A percentile compares a stretch with the other conserved stretches of the same genome.
These are phyloP conservation scores for Arctium lappa DNA, from an alignment of 129 eudicot species.

Conservation along the genomic window DNA sequence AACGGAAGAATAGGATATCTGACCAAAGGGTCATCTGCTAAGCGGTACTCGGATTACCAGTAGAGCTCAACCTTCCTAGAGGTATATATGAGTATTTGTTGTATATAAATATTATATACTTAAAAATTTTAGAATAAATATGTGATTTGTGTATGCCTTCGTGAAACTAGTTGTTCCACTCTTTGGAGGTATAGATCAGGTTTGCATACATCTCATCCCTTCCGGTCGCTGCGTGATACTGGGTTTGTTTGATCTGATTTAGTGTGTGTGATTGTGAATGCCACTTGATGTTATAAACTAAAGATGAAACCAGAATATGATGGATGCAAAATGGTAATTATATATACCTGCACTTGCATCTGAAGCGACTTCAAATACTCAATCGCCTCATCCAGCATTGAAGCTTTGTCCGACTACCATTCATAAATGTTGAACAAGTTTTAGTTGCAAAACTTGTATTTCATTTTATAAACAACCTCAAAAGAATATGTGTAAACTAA, in stretches of 20 bases:
- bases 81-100: too few species aligned
- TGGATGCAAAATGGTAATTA: not conserved
- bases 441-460: not conserved
- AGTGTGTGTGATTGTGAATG: not conserved
- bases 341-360: slow-evolving; percentile 72
- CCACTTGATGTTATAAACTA: not conserved
- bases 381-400: slow-evolving; percentile 88
- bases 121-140: too few species aligned
- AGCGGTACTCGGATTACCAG: too few species aligned
- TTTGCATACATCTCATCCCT: not conserved
- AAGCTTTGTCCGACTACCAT: slow-evolving; percentile 81
- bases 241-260: not conserved
- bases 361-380: slow-evolving; percentile 82
- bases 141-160: not conserved
- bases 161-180: not conserved
- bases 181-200: not conserved
- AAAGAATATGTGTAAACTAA: not conserved
- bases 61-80: too few species aligned
- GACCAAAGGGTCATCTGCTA: not conserved
- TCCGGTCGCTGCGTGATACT: not conserved
- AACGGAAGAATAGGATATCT: not conserved
- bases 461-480: not conserved
- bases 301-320: not conserved
- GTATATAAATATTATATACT: too few species aligned
- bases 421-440: not conserved